Evolutionary conservation across 441 rosid species (phyloP).

Genomic region (Brassica balearica): DNA sequence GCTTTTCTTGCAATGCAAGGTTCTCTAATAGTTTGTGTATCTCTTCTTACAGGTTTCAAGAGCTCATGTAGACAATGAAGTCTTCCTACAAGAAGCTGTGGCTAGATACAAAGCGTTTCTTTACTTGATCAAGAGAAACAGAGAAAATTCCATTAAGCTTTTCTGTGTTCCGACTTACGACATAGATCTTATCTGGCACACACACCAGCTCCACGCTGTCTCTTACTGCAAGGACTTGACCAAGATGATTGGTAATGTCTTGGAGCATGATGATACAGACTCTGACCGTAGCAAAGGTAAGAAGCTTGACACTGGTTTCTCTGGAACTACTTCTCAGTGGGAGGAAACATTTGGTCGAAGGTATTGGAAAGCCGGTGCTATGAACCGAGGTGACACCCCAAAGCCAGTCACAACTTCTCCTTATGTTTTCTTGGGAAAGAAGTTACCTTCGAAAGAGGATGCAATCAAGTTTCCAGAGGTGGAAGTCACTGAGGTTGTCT

Average conservation of each 20-base stretch:
- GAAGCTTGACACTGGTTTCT: slow-evolving; percentile 61
- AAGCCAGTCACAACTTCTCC: slow-evolving; percentile 60
- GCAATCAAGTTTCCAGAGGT: slow-evolving; percentile 53
- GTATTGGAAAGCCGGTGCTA: slow-evolving; percentile 92
- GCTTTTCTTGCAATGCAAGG: neutral
- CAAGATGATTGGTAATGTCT: neutral
- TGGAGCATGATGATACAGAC: slow-evolving; percentile 20
- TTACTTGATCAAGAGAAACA: slow-evolving; percentile 37
- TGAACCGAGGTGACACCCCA: slow-evolving; percentile 77
- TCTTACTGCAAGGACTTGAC: slow-evolving; percentile 19
- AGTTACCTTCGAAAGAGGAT: slow-evolving; percentile 37
- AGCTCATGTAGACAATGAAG: slow-evolving; percentile 53
- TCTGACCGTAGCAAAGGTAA: slow-evolving; percentile 11
- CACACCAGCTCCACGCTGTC: slow-evolving; percentile 14
- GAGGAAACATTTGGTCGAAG: slow-evolving; percentile 75
- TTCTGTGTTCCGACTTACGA: slow-evolving; percentile 89
- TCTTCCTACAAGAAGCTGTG: slow-evolving; percentile 72
- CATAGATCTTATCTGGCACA: slow-evolving; percentile 46
- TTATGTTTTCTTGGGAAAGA: slow-evolving; percentile 43
- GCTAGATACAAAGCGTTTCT: slow-evolving; percentile 86
- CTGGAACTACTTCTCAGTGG: slow-evolving; percentile 73
- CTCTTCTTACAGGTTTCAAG: slow-evolving; percentile 46
- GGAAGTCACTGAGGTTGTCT: slow-evolving; percentile 63
- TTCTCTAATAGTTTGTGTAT: neutral
- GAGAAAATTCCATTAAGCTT: slow-evolving; percentile 52